phyloP scores from a whole-genome alignment of 2,329 filamentous ascomycete genomes.

The Neoscytalidium dimidiatum region DNA sequence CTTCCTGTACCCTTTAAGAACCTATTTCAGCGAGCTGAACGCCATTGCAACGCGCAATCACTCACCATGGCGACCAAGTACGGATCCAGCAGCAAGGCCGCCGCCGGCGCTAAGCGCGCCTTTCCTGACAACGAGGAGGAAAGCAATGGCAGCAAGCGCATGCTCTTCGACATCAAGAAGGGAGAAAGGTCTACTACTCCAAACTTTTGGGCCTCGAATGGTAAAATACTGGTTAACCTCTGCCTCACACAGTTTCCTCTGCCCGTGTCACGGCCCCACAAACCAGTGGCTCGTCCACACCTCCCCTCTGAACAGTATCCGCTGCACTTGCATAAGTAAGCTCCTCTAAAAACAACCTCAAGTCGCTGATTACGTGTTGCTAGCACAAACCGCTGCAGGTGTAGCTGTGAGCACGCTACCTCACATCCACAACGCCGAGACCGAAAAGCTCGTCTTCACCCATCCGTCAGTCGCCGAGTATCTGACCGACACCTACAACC shows the following conservation, averaged over 20 bases:
- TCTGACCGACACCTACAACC: slow-evolving; percentile 65
- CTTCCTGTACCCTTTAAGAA: background rate
- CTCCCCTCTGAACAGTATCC: too few species aligned
- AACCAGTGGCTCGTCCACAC: too few species aligned
- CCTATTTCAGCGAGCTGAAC: background rate
- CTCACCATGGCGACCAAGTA: background rate
- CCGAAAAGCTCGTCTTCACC: slow-evolving; percentile 67
- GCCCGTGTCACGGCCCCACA: too few species aligned
- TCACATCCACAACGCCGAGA: slow-evolving; percentile 57
- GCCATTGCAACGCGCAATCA: background rate
- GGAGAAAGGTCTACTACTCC: background rate
- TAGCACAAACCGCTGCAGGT: background rate
- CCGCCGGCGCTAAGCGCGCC: background rate
- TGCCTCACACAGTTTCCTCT: too few species aligned
- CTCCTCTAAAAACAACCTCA: background rate
- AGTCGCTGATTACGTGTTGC: background rate
- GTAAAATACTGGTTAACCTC: too few species aligned
- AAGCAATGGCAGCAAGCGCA: background rate
- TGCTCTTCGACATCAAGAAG: background rate
- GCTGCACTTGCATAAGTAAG: too few species aligned
- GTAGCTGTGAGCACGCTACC: slow-evolving; percentile 52
- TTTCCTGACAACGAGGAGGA: background rate
- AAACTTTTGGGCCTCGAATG: background rate
- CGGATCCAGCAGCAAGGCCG: background rate
- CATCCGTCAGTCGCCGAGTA: slow-evolving; percentile 49